Evolutionary conservation across 2,329 filamentous ascomycete genomes (phyloP).

Genomic region (Xylariaceae sp.): DNA sequence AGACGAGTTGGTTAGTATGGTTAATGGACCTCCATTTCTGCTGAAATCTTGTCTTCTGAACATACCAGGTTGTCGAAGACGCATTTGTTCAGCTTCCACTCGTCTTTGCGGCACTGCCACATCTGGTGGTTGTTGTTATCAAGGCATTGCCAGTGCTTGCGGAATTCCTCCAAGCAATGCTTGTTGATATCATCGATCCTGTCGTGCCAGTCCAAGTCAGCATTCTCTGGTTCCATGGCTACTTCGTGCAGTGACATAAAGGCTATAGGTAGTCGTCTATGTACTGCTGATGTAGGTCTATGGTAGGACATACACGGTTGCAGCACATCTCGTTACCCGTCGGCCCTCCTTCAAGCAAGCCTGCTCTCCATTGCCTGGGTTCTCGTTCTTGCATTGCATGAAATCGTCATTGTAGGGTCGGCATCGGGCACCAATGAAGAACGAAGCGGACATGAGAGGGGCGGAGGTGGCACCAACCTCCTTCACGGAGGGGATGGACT

Average conservation of each 20-base stretch:
- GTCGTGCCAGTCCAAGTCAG: slow-evolving; percentile 8
- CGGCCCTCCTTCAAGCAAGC: slow-evolving; percentile 96
- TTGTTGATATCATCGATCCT: slow-evolving; percentile 96
- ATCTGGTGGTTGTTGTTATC: slow-evolving; percentile 98
- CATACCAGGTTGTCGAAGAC: slow-evolving; percentile 92
- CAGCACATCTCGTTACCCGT: slow-evolving; percentile 92
- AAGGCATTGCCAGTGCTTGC: slow-evolving; percentile 89
- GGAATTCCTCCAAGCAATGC: slow-evolving; percentile 86
- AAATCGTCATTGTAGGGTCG: slow-evolving; percentile 96
- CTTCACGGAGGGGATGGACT: slow-evolving; percentile 84
- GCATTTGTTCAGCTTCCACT: slow-evolving; percentile 91
- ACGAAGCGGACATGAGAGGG: slow-evolving; percentile 84
- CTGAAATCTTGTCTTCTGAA: slow-evolving; percentile 13
- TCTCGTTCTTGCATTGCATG: slow-evolving; percentile 99
- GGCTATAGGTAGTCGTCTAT: not conserved
- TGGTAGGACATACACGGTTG: slow-evolving; percentile 73
- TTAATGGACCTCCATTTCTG: not conserved
- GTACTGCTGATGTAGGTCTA: too few species aligned
- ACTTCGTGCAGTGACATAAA: not conserved
- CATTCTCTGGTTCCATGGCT: not conserved
- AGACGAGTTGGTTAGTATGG: not conserved
- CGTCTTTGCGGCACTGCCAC: slow-evolving; percentile 86
- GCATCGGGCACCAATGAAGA: slow-evolving; percentile 96
- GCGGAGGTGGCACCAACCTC: slow-evolving; percentile 93
- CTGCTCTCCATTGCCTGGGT: slow-evolving; percentile 83